Base-by-base conservation (phyloP, 106 monocot species). In the Acanthochlamys bracteata region DNA sequence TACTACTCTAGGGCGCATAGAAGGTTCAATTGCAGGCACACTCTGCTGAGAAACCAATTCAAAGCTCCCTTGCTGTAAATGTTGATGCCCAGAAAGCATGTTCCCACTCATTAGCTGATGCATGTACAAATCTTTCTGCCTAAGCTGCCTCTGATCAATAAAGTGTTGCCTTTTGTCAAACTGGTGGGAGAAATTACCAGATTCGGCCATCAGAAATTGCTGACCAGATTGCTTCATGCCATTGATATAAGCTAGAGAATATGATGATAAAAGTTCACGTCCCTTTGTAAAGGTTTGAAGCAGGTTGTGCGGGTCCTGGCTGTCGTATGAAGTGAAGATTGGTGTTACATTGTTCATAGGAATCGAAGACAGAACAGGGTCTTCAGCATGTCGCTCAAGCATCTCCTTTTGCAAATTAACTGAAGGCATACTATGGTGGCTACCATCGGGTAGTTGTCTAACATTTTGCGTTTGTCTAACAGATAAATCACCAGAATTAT, bases 111-210 rank as follows among this genome's bases (percentile, higher is more conserved):
- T 61, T 20, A 67, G 67, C 6, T 55, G 70, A 41, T 70, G 40
- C 49, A 57, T 40, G 60, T 66, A 71, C 16, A 75, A 42, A 3
- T 64, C 76, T 67, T 60, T 68, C 19, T 60, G 65, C 22, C 68
- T 66, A 7, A 24, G 40, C 11, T 72, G 66, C 2, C 67, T 71
- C 64, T 82, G 75, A 39, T 69, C 68, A 24, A 64, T 4, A 11
- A 63, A 25, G 20, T 33, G 53, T 21, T 72, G 72, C 61, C 69
- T 69, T 39, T 76, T 66, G 41, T 76, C 69, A 41, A 84, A 74
- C 19, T 42, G 59, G 7, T 23, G 39, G 17, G 69, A 24, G 41
- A 79, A 72, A 14, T 60, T 71, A 61, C 55, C 11, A 22, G 75
- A 41, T 25, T 78, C 69, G 11, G 39, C 21, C 66, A 67, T 61